Conservation (phyloP, 2,329 filamentous ascomycete genomes). For the Fusarium oligoseptatum region DNA sequence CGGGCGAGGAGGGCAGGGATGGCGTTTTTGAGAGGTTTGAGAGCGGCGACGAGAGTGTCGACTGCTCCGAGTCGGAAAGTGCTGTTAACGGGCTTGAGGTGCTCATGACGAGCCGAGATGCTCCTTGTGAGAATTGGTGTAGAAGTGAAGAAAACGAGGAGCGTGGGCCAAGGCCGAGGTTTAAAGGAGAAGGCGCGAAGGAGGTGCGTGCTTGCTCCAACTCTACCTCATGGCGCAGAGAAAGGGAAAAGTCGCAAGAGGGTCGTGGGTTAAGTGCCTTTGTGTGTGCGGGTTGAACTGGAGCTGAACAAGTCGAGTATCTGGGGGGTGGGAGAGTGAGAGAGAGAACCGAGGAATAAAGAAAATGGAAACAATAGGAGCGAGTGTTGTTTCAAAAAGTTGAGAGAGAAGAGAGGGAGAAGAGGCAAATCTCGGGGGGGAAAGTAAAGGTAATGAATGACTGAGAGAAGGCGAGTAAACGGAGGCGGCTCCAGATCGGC, state of each 20-base stretch:
- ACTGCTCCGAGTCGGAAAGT: slow-evolving; percentile 50
- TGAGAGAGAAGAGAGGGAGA: slow-evolving; percentile 25
- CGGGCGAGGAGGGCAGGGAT: slow-evolving; percentile 62
- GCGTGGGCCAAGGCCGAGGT: slow-evolving; percentile 18
- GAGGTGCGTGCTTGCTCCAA: slow-evolving; percentile 27
- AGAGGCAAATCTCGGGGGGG: slow-evolving; percentile 34
- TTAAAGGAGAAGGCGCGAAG: slow-evolving; percentile 17
- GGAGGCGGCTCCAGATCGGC: slow-evolving; percentile 40
- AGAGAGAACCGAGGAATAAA: not conserved
- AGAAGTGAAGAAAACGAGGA: slow-evolving; percentile 29
- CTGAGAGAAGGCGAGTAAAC: slow-evolving; percentile 24
- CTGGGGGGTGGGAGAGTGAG: not conserved
- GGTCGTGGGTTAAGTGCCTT: slow-evolving; percentile 4
- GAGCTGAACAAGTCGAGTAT: not conserved
- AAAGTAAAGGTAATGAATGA: not conserved
- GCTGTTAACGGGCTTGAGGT: slow-evolving; percentile 47
- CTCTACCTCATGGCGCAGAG: slow-evolving; percentile 36
- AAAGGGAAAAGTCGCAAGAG: slow-evolving; percentile 18
- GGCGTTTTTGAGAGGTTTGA: slow-evolving; percentile 68
- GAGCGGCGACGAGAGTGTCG: slow-evolving; percentile 66
- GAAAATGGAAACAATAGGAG: not conserved
- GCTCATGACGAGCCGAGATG: slow-evolving; percentile 41
- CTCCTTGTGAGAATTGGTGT: slow-evolving; percentile 14
- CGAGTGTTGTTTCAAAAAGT: slow-evolving; percentile 5
- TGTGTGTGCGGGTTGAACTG: slow-evolving; percentile 11